phyloP scores from a whole-genome alignment of 2,329 filamentous ascomycete genomes.

The Purpureocillium takamizusanense region DNA sequence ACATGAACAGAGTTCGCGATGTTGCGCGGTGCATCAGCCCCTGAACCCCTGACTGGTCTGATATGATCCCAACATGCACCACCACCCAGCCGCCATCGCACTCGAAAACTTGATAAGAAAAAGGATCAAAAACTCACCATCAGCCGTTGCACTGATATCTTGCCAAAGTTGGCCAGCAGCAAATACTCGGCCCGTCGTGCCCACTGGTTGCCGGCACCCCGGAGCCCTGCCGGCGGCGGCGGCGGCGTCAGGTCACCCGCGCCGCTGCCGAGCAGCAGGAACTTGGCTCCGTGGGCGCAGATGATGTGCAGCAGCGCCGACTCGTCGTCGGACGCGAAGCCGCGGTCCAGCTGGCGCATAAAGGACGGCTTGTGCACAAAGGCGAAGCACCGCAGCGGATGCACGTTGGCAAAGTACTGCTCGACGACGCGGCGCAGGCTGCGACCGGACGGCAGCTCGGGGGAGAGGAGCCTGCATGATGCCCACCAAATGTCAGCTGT shows the following conservation, averaged over 20 bases:
- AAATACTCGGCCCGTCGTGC: conserved; percentile 26
- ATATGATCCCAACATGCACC: too few species aligned
- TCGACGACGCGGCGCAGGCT: conserved; percentile 26
- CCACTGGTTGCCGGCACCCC: conserved; percentile 26
- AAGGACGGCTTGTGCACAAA: conserved; percentile 31
- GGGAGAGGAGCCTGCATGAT: conserved; percentile 20
- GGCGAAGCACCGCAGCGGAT: conserved; percentile 29
- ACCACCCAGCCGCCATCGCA: too few species aligned
- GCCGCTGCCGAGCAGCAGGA: conserved; percentile 20
- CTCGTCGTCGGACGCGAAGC: conserved; percentile 25
- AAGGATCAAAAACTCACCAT: conserved; percentile 22
- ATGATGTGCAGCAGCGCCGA: conserved; percentile 26
- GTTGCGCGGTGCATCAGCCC: not conserved
- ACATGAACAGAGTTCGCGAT: too few species aligned
- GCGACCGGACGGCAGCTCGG: conserved; percentile 21
- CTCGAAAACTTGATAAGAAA: not conserved
- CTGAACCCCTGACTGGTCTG: too few species aligned
- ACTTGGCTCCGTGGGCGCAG: conserved; percentile 30
- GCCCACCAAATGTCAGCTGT: not conserved
- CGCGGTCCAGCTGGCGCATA: conserved; percentile 26
- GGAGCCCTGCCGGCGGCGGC: conserved; percentile 18
- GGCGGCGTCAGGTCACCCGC: conserved; percentile 16
- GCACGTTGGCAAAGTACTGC: conserved; percentile 29
- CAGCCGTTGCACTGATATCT: conserved; percentile 26
- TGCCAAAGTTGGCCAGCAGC: conserved; percentile 27